Conservation (phyloP, 306 rosid genomes). For the Pyrus communis region DNA sequence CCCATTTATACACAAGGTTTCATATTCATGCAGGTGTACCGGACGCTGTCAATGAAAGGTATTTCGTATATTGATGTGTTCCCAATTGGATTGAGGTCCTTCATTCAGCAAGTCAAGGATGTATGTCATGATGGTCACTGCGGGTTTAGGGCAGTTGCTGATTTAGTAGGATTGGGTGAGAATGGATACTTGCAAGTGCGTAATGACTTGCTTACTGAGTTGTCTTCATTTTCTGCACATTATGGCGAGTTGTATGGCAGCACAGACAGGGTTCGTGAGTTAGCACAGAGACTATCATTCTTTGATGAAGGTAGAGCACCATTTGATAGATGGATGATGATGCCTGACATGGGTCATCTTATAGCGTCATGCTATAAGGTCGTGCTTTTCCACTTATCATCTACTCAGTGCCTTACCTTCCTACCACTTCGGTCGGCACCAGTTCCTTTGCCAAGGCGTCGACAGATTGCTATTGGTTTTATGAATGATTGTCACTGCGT, state of each 20-base stretch:
- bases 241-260: conserved; percentile 8
- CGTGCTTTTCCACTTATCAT: conserved; percentile 6
- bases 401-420: conserved; percentile 8
- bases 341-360: conserved; percentile 16
- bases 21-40: conserved; percentile 1
- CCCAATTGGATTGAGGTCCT: conserved; percentile 2
- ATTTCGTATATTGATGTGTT: background rate
- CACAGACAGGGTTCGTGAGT: conserved; percentile 7
- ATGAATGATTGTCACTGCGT: conserved; percentile 7
- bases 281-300: conserved; percentile 7
- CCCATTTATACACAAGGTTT: background rate
- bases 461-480: conserved; percentile 8
- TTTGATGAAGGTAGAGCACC: conserved; percentile 2
- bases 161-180: conserved; percentile 6
- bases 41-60: background rate
- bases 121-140: conserved; percentile 7
- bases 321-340: conserved; percentile 3
- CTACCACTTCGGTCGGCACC: conserved; percentile 1
- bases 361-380: conserved; percentile 10
- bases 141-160: conserved; percentile 10
- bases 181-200: conserved; percentile 9
- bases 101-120: conserved; percentile 1
- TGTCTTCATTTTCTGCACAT: conserved; percentile 5
- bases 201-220: conserved; percentile 10
- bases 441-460: conserved; percentile 4